Percentiles rank a stretch among this genome's conserved stretches.
These are phyloP conservation scores for Galerina marginata DNA, from an alignment of 768 basidiomycete species.

Conservation along the genomic window DNA sequence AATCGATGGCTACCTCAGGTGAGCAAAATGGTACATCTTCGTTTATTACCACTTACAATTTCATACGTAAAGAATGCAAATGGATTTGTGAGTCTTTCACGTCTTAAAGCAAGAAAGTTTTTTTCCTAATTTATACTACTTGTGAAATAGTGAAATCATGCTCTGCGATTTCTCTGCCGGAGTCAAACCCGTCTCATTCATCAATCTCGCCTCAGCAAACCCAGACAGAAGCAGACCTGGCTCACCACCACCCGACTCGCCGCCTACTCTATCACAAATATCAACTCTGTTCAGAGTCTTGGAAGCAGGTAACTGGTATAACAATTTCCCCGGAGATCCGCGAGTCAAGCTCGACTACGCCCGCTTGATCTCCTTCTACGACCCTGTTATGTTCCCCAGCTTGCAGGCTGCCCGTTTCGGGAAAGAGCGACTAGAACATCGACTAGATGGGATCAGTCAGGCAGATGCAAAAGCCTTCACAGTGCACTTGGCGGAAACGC, in stretches of 20 bases:
- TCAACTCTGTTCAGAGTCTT: conserved; percentile 24
- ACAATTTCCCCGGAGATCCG: conserved; percentile 47
- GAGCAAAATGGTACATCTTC: conserved; percentile 10
- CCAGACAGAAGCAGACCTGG: not conserved
- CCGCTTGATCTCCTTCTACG: conserved; percentile 49
- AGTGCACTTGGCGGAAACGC: conserved; percentile 30
- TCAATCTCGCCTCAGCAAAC: conserved; percentile 4
- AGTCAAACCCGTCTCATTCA: conserved; percentile 44
- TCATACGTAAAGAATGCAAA: conserved; percentile 44
- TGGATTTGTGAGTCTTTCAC: conserved; percentile 46
- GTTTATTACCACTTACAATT: not conserved
- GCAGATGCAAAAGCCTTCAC: conserved; percentile 31
- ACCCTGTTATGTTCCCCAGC: conserved; percentile 41
- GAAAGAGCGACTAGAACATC: conserved; percentile 40
- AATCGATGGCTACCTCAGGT: conserved; percentile 56
- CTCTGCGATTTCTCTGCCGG: conserved; percentile 51
- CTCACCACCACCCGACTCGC: not conserved
- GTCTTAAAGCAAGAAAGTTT: not conserved
- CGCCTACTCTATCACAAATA: not conserved
- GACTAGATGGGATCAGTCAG: conserved; percentile 35
- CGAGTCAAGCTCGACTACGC: conserved; percentile 48
- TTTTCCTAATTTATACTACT: not conserved
- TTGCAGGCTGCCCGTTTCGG: conserved; percentile 35
- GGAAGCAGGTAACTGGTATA: conserved; percentile 47
- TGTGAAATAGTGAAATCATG: conserved; percentile 48